These are phyloP conservation scores for Plantago major DNA, from an alignment of 257 asterid genomes.

Conservation along the genomic window DNA sequence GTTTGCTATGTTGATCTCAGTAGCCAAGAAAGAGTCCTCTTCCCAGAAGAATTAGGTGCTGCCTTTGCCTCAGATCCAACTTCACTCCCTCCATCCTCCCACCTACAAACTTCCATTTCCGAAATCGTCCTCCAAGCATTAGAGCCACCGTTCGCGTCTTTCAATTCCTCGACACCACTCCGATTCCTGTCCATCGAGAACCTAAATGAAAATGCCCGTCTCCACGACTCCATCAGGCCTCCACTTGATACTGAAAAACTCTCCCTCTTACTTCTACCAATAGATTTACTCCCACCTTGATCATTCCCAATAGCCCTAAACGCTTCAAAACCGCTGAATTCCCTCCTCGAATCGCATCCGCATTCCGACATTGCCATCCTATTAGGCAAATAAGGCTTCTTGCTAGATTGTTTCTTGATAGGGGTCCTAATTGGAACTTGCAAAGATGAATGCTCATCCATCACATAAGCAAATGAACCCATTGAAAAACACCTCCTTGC, in stretches of 20 bases:
- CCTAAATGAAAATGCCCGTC: slow-evolving; percentile 61
- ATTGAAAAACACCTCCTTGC: slow-evolving; percentile 86
- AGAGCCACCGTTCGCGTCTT: slow-evolving; percentile 27
- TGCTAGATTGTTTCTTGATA: slow-evolving; percentile 44
- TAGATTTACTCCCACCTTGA: slow-evolving; percentile 20
- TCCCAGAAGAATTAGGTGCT: slow-evolving; percentile 61
- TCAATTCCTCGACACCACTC: slow-evolving; percentile 24
- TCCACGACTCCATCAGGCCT: slow-evolving; percentile 31
- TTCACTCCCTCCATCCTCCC: slow-evolving; percentile 54
- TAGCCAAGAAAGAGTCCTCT: slow-evolving; percentile 77
- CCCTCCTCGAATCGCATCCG: slow-evolving; percentile 69
- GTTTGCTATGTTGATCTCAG: slow-evolving; percentile 69
- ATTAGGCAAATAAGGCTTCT: slow-evolving; percentile 45
- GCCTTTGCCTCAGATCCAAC: slow-evolving; percentile 29
- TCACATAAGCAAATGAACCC: slow-evolving; percentile 92
- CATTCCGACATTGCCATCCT: slow-evolving; percentile 79
- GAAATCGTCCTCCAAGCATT: slow-evolving; percentile 41
- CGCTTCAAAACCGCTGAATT: slow-evolving; percentile 59
- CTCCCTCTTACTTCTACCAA: slow-evolving; percentile 44
- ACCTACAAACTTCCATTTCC: slow-evolving; percentile 45
- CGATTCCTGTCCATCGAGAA: slow-evolving; percentile 18
- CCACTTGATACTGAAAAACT: slow-evolving; percentile 64
- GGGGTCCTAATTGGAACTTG: slow-evolving; percentile 82
- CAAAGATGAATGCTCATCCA: slow-evolving; percentile 64
- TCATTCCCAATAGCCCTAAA: slow-evolving; percentile 19